A percentile compares a stretch with the other conserved stretches of the same genome.
These are phyloP conservation scores for Schizothecium vesticola DNA, from an alignment of 495 filamentous ascomycete genomes.

Conservation along the genomic window DNA sequence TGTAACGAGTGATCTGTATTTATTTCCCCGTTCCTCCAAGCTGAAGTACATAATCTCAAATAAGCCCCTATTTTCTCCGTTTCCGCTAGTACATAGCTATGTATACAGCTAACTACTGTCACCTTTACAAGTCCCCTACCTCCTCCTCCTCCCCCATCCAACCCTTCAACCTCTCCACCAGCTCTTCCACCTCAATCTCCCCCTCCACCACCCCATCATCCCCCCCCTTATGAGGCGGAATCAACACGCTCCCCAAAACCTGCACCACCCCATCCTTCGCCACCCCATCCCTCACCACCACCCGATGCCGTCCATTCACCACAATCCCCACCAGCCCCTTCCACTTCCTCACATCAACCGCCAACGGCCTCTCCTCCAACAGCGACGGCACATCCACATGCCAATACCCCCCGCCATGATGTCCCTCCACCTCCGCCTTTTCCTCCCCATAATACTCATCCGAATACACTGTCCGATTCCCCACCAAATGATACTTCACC, in stretches of 20 bases:
- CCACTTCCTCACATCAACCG: conserved; percentile 61
- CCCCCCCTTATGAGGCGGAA: conserved; percentile 56
- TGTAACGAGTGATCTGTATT: not conserved
- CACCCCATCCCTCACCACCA: conserved; percentile 60
- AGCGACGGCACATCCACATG: conserved; percentile 66
- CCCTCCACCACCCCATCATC: conserved; percentile 1
- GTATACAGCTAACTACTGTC: too few relatives aligned
- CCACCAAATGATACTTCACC: conserved; percentile 72
- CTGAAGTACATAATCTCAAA: conserved; percentile 7
- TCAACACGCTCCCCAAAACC: conserved; percentile 60
- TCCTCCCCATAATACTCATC: conserved; percentile 61
- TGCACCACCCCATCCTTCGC: conserved; percentile 74
- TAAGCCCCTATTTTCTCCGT: not conserved
- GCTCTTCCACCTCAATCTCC: conserved; percentile 19
- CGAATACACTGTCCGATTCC: conserved; percentile 68
- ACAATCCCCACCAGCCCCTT: conserved; percentile 58
- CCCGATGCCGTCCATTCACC: conserved; percentile 61
- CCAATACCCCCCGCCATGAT: conserved; percentile 19
- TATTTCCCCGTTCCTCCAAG: not conserved
- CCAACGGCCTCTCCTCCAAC: conserved; percentile 52
- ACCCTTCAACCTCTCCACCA: conserved; percentile 25
- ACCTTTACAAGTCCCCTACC: conserved; percentile 14
- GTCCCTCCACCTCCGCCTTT: not conserved
- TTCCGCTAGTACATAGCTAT: too few relatives aligned
- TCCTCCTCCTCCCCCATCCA: conserved; percentile 14